phyloP scores from a whole-genome alignment of 495 filamentous ascomycete genomes.

The Penicillium verhagenii region DNA sequence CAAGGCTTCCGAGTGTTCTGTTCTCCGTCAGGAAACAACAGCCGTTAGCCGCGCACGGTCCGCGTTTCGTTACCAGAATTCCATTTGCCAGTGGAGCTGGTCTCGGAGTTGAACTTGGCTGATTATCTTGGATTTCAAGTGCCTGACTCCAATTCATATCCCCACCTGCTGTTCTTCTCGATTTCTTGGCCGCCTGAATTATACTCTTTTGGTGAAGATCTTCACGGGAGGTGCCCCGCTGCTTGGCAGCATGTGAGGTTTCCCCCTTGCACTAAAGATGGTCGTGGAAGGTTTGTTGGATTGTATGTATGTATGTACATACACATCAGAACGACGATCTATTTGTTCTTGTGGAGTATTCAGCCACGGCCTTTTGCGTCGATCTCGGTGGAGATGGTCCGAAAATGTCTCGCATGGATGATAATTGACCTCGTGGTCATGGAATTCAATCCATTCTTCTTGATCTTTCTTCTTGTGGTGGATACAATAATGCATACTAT shows the following conservation, averaged over 20 bases:
- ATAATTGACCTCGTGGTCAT: not conserved
- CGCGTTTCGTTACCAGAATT: not conserved
- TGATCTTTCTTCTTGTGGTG: not conserved
- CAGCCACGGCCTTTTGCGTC: not conserved
- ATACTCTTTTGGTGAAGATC: conserved; percentile 4
- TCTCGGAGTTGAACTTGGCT: not conserved
- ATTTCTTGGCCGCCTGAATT: not conserved
- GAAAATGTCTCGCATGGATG: not conserved
- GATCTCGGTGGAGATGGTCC: not conserved
- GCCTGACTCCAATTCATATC: not conserved
- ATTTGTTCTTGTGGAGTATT: not conserved
- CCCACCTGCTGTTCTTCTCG: not conserved
- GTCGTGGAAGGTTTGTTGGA: too few species aligned
- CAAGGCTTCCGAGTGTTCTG: not conserved
- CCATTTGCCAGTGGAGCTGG: not conserved
- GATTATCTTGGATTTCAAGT: not conserved
- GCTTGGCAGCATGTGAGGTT: not conserved
- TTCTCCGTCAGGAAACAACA: not conserved
- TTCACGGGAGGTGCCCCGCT: conserved; percentile 3
- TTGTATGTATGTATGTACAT: too few species aligned
- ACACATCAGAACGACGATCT: not conserved
- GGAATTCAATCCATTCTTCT: not conserved
- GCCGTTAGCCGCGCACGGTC: not conserved
- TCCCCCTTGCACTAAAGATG: conserved; percentile 3
- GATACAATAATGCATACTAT: not conserved